These are phyloP conservation scores for Pseudocercospora vitis DNA, from an alignment of 2,329 filamentous ascomycete species.

Conservation along the genomic window DNA sequence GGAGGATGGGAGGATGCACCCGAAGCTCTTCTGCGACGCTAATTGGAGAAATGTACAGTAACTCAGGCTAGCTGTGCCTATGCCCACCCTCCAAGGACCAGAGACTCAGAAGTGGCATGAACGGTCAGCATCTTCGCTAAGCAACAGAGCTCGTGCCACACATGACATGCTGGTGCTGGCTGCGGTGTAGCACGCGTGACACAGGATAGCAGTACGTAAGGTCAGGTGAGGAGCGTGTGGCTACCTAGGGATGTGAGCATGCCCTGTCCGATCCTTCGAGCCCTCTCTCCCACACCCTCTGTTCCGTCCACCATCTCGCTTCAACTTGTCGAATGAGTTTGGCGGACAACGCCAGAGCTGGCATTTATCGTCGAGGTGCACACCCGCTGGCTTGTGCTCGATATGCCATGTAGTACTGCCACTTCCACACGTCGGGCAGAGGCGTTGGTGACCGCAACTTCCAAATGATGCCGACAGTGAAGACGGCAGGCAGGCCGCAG, in stretches of 20 bases:
- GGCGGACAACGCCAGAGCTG: background rate
- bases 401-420: background rate
- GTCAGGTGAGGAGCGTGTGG: too few species aligned
- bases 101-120: too few species aligned
- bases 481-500: background rate
- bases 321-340: background rate
- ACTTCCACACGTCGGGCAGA: background rate
- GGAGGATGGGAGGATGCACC: too few species aligned
- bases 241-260: background rate
- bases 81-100: too few species aligned
- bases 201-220: slow-evolving; percentile 1
- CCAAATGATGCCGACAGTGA: background rate
- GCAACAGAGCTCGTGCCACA: background rate
- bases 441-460: background rate
- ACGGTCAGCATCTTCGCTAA: background rate
- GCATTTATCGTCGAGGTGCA: background rate
- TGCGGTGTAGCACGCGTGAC: background rate
- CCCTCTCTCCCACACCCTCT: background rate
- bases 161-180: background rate
- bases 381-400: background rate
- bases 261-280: background rate
- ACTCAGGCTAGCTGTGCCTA: too few species aligned
- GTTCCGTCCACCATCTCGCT: background rate
- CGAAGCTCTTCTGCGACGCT: too few species aligned
- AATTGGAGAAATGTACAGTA: too few species aligned